These are phyloP conservation scores for Kalmanozyma brasiliensis DNA, from an alignment of 1,284 basidiomycete species.

Conservation along the genomic window DNA sequence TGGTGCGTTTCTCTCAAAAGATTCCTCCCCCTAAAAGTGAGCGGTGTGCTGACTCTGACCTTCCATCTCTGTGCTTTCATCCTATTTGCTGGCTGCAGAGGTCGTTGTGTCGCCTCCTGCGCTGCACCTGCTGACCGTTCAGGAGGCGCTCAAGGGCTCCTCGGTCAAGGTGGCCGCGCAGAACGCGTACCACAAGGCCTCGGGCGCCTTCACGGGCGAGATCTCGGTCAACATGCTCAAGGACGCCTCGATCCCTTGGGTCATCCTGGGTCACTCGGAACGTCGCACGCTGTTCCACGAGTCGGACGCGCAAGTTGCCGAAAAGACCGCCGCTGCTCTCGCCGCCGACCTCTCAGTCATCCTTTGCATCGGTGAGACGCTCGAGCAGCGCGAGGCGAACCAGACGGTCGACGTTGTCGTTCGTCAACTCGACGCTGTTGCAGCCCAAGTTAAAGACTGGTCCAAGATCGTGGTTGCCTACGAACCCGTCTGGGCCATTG, in stretches of 20 bases:
- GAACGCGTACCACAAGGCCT: slow-evolving; percentile 85
- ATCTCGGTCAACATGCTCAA: slow-evolving; percentile 75
- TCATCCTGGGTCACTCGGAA: slow-evolving; percentile 98
- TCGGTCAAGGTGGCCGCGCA: slow-evolving; percentile 79
- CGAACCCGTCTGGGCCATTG: slow-evolving; percentile 92
- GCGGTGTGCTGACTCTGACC: background rate
- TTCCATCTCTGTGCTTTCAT: too few relatives aligned
- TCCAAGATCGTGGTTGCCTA: slow-evolving; percentile 90
- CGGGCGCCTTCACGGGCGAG: slow-evolving; percentile 87
- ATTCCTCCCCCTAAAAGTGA: too few relatives aligned
- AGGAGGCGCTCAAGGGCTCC: slow-evolving; percentile 54
- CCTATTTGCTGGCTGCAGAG: slow-evolving; percentile 28
- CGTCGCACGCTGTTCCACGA: slow-evolving; percentile 92
- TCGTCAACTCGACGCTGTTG: slow-evolving; percentile 83
- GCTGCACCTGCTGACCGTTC: slow-evolving; percentile 60
- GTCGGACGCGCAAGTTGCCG: slow-evolving; percentile 82
- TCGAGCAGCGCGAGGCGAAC: slow-evolving; percentile 84
- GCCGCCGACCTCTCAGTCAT: slow-evolving; percentile 83
- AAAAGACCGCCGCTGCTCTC: slow-evolving; percentile 82
- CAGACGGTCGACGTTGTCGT: slow-evolving; percentile 84
- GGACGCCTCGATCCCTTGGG: slow-evolving; percentile 87
- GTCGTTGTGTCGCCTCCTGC: slow-evolving; percentile 66
- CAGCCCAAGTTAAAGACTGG: slow-evolving; percentile 79
- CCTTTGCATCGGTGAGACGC: slow-evolving; percentile 94
- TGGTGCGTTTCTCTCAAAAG: slow-evolving; percentile 30